Conservation (phyloP, 768 basidiomycete genomes). For the Lepiota venenata region DNA sequence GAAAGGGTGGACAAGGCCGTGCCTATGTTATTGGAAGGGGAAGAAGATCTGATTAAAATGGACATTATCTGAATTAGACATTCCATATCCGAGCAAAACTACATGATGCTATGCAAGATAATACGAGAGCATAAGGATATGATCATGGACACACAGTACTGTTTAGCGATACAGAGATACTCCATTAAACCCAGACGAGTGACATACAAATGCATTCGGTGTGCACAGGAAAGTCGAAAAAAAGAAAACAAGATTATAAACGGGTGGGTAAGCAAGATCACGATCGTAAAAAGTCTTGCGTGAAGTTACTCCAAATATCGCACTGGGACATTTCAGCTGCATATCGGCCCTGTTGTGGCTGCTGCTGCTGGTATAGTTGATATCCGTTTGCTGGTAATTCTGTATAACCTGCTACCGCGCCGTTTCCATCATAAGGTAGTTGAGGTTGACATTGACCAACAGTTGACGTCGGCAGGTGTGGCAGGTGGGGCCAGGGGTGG, state of each 20-base stretch:
- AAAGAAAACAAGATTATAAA: neutral
- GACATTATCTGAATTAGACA: slow-evolving; percentile 24
- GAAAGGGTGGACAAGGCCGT: slow-evolving; percentile 43
- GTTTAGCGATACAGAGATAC: no score
- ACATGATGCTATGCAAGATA: neutral
- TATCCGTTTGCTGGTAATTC: neutral
- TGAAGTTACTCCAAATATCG: slow-evolving; percentile 37
- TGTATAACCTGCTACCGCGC: neutral
- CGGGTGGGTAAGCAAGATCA: neutral
- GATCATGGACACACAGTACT: neutral
- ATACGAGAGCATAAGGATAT: neutral
- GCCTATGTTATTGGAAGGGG: slow-evolving; percentile 31
- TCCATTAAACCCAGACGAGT: no score
- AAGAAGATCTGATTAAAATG: slow-evolving; percentile 53
- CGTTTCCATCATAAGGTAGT: neutral
- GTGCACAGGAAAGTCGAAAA: neutral
- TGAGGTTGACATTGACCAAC: slow-evolving; percentile 10
- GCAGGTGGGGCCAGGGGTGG: neutral
- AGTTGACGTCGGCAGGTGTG: slow-evolving; percentile 13
- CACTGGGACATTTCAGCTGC: slow-evolving; percentile 23
- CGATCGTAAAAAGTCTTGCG: slow-evolving; percentile 22
- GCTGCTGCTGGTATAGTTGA: neutral
- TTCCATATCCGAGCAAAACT: neutral
- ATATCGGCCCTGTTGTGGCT: slow-evolving; percentile 2
- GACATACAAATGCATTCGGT: no score